Conservation (phyloP, 371 early-diverging fungal species). For the Rhizopus delemar region DNA sequence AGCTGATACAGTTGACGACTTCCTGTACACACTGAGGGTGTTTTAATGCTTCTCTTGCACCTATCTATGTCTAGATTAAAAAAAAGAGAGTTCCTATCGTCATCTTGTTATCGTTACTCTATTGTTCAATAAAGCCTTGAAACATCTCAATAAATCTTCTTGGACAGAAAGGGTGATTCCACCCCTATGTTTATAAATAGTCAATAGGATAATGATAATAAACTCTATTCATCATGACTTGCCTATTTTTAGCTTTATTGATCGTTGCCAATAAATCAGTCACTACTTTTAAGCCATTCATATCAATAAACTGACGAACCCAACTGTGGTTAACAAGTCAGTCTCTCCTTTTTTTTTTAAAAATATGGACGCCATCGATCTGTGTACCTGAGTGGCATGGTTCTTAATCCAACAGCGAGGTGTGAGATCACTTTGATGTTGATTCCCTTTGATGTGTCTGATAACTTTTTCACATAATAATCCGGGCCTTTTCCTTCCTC, state of each 20-base stretch:
- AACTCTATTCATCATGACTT: slow-evolving; percentile 5
- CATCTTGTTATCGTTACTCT: slow-evolving; percentile 32
- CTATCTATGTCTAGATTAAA: slow-evolving; percentile 51
- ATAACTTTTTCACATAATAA: slow-evolving; percentile 58
- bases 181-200: slow-evolving; percentile 40
- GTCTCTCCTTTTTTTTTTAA: too few relatives aligned
- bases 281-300: slow-evolving; percentile 66
- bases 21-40: slow-evolving; percentile 71
- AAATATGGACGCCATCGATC: too few relatives aligned
- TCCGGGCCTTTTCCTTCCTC: slow-evolving; percentile 62
- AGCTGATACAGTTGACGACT: slow-evolving; percentile 74
- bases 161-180: slow-evolving; percentile 70
- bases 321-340: slow-evolving; percentile 30
- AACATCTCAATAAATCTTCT: slow-evolving; percentile 76
- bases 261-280: slow-evolving; percentile 60
- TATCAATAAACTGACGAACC: slow-evolving; percentile 72
- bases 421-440: slow-evolving; percentile 58
- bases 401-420: slow-evolving; percentile 65
- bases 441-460: slow-evolving; percentile 58
- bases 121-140: slow-evolving; percentile 77
- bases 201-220: not conserved
- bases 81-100: too few relatives aligned
- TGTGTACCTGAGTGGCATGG: slow-evolving; percentile 74
- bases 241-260: slow-evolving; percentile 50
- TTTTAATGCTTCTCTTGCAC: slow-evolving; percentile 75